Conservation (phyloP, 805 yeast genomes). For the Lipomyces starkeyi region DNA sequence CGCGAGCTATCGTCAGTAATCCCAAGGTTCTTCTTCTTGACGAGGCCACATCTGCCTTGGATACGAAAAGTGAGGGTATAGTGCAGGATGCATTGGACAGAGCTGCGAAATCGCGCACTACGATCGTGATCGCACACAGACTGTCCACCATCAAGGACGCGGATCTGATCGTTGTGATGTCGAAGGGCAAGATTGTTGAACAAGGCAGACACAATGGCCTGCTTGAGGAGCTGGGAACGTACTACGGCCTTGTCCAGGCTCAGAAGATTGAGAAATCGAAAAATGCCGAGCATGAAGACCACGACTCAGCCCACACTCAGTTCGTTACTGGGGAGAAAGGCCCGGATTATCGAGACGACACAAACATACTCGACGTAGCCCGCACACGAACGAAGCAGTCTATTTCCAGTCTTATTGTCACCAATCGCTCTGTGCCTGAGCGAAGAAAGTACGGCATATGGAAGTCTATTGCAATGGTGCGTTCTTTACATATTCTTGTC, state of each 20-base stretch:
- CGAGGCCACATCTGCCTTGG: slow-evolving; percentile 72
- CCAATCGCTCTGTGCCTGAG: slow-evolving; percentile 36
- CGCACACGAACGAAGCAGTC: slow-evolving; percentile 21
- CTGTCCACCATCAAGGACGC: slow-evolving; percentile 58
- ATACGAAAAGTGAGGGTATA: slow-evolving; percentile 64
- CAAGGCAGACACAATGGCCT: slow-evolving; percentile 47
- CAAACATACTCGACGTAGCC: slow-evolving; percentile 22
- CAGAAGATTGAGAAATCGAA: no score
- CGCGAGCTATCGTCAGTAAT: slow-evolving; percentile 61
- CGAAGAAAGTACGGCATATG: background rate
- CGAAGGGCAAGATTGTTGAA: slow-evolving; percentile 49
- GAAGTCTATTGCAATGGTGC: slow-evolving; percentile 11
- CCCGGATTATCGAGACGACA: slow-evolving; percentile 21
- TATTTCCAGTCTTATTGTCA: slow-evolving; percentile 23
- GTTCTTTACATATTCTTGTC: slow-evolving; percentile 30
- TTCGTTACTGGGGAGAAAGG: slow-evolving; percentile 43
- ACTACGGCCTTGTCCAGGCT: slow-evolving; percentile 31
- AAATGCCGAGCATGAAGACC: slow-evolving; percentile 26
- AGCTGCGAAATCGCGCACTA: slow-evolving; percentile 47
- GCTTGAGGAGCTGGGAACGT: slow-evolving; percentile 38
- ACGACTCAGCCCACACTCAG: background rate
- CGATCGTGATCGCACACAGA: slow-evolving; percentile 60
- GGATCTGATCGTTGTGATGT: slow-evolving; percentile 54
- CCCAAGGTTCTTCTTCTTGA: slow-evolving; percentile 64
- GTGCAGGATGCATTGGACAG: slow-evolving; percentile 58